These are phyloP conservation scores for Dothistroma pini DNA, from an alignment of 2,329 filamentous ascomycete species.

Conservation along the genomic window DNA sequence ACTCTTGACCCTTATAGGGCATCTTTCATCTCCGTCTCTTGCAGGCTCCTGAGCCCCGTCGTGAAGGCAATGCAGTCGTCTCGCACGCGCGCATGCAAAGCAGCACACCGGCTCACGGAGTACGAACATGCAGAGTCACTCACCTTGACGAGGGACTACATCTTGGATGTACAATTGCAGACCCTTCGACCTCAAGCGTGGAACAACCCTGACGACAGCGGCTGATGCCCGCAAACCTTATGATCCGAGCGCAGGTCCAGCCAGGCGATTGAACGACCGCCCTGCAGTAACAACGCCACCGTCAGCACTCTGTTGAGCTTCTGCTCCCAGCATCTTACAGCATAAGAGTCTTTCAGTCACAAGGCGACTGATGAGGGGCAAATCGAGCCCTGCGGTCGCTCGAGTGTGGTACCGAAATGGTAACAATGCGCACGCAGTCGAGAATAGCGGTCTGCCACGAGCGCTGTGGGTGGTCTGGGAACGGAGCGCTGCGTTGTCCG, in stretches of 20 bases:
- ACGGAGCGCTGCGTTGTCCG: background rate
- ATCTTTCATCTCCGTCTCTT: background rate
- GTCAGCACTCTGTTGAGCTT: background rate
- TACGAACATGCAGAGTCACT: too few relatives aligned
- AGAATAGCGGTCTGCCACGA: slow-evolving; percentile 4
- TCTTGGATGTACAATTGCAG: background rate
- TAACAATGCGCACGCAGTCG: background rate
- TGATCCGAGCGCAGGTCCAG: background rate
- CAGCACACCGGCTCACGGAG: background rate
- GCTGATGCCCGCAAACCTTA: background rate
- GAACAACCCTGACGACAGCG: background rate
- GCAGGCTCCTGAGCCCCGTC: background rate
- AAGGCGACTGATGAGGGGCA: background rate
- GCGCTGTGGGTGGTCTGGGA: background rate
- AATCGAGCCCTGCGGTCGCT: background rate
- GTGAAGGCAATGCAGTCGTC: background rate
- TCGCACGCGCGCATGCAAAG: background rate
- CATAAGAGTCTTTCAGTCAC: background rate
- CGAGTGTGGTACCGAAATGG: background rate
- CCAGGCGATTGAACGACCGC: background rate
- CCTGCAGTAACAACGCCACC: background rate
- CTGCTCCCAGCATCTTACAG: background rate
- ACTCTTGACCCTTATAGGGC: background rate
- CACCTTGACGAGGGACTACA: background rate
- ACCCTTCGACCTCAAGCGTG: background rate